These are phyloP conservation scores for Spathaspora arborariae DNA, from an alignment of 805 yeast species.

Conservation along the genomic window DNA sequence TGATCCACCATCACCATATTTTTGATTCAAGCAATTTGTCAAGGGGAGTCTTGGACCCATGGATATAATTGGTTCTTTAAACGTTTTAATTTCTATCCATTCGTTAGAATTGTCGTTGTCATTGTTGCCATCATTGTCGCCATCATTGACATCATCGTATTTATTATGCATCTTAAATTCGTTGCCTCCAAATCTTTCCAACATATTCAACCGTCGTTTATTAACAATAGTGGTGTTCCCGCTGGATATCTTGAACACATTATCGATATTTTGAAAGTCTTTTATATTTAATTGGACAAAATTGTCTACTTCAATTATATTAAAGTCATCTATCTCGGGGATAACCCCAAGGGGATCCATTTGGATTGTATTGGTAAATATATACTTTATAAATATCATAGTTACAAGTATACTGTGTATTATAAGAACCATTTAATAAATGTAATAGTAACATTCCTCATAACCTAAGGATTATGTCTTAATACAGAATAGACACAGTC, in stretches of 20 bases:
- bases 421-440: background rate
- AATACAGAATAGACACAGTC: too few species aligned
- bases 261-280: background rate
- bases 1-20: conserved; percentile 7
- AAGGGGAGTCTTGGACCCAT: conserved; percentile 3
- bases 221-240: conserved; percentile 1
- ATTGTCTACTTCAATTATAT: background rate
- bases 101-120: background rate
- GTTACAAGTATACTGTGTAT: background rate
- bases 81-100: conserved; percentile 3
- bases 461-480: too few species aligned
- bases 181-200: background rate
- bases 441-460: background rate
- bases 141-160: background rate
- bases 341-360: background rate
- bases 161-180: background rate
- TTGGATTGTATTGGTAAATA: background rate
- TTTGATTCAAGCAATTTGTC: conserved; percentile 7
- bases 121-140: too few species aligned
- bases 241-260: conserved; percentile 3
- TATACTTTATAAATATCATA: background rate
- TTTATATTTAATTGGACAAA: background rate
- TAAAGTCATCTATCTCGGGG: background rate
- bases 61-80: background rate
- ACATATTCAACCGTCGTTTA: background rate